Percentiles rank a stretch among this genome's conserved stretches.
These are phyloP conservation scores for Coprinopsis strossmayeri DNA, from an alignment of 768 basidiomycete species.

Conservation along the genomic window DNA sequence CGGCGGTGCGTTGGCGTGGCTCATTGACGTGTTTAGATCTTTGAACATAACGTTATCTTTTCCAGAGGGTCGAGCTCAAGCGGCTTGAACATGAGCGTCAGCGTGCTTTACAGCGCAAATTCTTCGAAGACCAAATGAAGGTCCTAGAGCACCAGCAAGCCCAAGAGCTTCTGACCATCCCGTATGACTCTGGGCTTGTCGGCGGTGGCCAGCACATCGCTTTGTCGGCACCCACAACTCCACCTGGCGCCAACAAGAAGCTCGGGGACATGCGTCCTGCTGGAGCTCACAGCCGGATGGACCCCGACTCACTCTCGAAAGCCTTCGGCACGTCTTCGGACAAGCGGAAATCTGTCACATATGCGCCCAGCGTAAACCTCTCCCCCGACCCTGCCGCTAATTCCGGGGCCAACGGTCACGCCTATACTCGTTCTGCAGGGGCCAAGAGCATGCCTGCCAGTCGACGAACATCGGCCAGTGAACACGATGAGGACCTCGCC, in stretches of 20 bases:
- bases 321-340: constrained; percentile 65
- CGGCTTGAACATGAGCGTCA: constrained; percentile 90
- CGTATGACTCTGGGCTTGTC: constrained; percentile 51
- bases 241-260: constrained; percentile 69
- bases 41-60: neutral
- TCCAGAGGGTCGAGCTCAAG: constrained; percentile 74
- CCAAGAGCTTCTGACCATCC: constrained; percentile 73
- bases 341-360: constrained; percentile 85
- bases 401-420: constrained; percentile 40
- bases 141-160: constrained; percentile 87
- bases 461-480: constrained; percentile 82
- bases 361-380: constrained; percentile 69
- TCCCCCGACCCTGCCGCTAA: constrained; percentile 58
- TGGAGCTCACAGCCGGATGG: constrained; percentile 44
- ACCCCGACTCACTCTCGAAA: constrained; percentile 57
- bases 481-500: constrained; percentile 78
- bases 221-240: constrained; percentile 84
- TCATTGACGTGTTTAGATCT: neutral
- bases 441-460: constrained; percentile 93
- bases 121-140: constrained; percentile 97
- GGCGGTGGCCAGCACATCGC: constrained; percentile 67
- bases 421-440: constrained; percentile 59
- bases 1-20: constrained; percentile 55
- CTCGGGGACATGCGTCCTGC: constrained; percentile 47
- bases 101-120: constrained; percentile 75